Percentiles rank a stretch among this genome's conserved stretches.
phyloP scores from a whole-genome alignment of 2,329 filamentous ascomycete genomes.

The Madurella fahalii region DNA sequence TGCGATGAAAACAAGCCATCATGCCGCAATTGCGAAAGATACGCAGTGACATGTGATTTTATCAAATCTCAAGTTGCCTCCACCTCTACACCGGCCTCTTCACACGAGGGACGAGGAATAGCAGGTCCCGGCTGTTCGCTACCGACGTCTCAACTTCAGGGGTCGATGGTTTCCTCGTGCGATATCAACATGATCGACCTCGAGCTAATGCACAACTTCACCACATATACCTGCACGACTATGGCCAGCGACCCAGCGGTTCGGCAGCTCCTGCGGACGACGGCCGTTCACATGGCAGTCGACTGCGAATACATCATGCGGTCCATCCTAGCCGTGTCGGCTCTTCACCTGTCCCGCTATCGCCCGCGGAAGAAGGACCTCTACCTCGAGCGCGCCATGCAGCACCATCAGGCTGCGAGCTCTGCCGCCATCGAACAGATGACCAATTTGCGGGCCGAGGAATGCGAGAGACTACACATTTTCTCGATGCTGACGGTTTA shows the following conservation, averaged over 20 bases:
- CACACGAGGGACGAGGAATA: neutral
- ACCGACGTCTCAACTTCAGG: neutral
- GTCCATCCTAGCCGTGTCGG: conserved; percentile 42
- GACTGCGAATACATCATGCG: conserved; percentile 42
- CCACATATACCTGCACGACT: conserved; percentile 42
- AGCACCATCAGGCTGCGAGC: conserved; percentile 7
- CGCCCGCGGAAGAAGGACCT: conserved; percentile 32
- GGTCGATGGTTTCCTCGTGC: neutral
- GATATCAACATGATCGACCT: conserved; percentile 39
- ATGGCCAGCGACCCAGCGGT: conserved; percentile 37
- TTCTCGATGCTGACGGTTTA: conserved; percentile 30
- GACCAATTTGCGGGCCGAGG: conserved; percentile 17
- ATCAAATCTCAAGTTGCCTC: conserved; percentile 6
- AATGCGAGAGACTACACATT: conserved; percentile 26
- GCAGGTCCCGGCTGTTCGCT: too few species aligned
- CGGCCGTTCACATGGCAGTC: conserved; percentile 42
- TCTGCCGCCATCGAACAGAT: conserved; percentile 19
- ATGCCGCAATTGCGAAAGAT: conserved; percentile 35
- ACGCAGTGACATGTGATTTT: conserved; percentile 35
- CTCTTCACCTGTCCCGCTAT: conserved; percentile 41
- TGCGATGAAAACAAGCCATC: conserved; percentile 35
- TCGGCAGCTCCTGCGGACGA: conserved; percentile 41
- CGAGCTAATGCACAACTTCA: conserved; percentile 49
- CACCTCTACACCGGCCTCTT: neutral
- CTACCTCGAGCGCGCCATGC: conserved; percentile 29